Evolutionary conservation across 2,329 filamentous ascomycete species (phyloP).

Genomic region (Monilinia fructicola): DNA sequence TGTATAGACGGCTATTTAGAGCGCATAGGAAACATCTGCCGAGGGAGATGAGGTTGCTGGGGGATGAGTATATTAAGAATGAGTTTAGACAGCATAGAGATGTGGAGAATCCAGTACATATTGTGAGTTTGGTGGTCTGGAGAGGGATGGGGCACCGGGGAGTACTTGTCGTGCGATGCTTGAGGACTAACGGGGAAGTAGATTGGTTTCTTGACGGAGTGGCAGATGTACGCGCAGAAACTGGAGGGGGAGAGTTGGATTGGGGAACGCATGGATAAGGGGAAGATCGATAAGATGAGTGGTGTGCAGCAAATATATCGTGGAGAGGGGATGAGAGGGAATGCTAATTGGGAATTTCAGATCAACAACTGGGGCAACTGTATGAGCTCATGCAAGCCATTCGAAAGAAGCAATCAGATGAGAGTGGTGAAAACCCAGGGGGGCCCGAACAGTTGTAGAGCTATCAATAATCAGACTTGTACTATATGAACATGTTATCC

Average conservation of each 20-base stretch:
- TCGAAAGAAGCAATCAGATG: slow-evolving; percentile 41
- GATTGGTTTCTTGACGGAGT: slow-evolving; percentile 95
- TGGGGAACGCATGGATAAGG: slow-evolving; percentile 78
- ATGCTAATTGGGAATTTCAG: slow-evolving; percentile 47
- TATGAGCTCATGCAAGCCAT: slow-evolving; percentile 94
- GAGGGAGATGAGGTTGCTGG: slow-evolving; percentile 72
- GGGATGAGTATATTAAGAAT: slow-evolving; percentile 88
- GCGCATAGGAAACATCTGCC: slow-evolving; percentile 80
- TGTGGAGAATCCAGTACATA: slow-evolving; percentile 87
- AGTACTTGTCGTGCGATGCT: background rate
- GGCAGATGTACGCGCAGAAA: slow-evolving; percentile 92
- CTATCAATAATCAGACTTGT: background rate
- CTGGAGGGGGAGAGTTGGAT: slow-evolving; percentile 85
- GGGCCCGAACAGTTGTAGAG: slow-evolving; percentile 17
- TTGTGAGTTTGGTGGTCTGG: slow-evolving; percentile 59
- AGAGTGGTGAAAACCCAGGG: slow-evolving; percentile 8
- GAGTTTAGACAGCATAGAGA: slow-evolving; percentile 84
- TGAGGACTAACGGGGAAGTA: slow-evolving; percentile 41
- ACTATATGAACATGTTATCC: slow-evolving; percentile 20
- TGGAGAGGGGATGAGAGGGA: background rate
- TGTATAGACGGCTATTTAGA: slow-evolving; percentile 85
- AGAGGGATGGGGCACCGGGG: background rate
- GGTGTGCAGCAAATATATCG: slow-evolving; percentile 56
- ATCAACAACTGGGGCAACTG: slow-evolving; percentile 89
- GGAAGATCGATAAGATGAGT: slow-evolving; percentile 90